Evolutionary conservation across 148 eudicot species (phyloP).

Genomic region (Bassia scoparia): DNA sequence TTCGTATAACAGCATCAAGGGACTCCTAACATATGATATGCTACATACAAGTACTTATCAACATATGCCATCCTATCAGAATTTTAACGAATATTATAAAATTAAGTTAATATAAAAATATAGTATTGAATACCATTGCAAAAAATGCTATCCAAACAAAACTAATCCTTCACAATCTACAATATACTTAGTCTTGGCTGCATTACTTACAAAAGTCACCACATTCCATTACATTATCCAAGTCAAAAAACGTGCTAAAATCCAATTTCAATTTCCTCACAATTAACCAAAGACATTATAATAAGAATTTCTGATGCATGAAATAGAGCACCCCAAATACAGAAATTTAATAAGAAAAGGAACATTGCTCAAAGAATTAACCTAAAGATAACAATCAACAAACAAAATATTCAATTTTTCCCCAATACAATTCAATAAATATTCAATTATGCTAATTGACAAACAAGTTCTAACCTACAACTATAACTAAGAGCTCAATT

Average conservation of each 20-base stretch:
- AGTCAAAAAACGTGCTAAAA: not conserved
- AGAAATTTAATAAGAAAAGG: not conserved
- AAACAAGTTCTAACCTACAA: not conserved
- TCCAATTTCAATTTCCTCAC: no score
- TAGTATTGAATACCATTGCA: not conserved
- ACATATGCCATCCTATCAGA: no score
- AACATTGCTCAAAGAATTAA: not conserved
- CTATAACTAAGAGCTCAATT: slow-evolving; percentile 1
- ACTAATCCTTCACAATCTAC: not conserved
- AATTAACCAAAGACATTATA: not conserved
- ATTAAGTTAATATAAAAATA: not conserved
- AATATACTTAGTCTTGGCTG: not conserved
- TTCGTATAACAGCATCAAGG: not conserved
- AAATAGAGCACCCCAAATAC: no score
- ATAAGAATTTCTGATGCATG: no score
- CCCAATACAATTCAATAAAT: not conserved
- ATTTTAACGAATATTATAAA: not conserved
- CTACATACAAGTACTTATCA: no score
- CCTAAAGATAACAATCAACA: not conserved
- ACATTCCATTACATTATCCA: not conserved
- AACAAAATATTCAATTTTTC: not conserved
- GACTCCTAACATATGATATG: not conserved
- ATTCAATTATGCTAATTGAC: not conserved
- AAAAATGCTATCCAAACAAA: not conserved
- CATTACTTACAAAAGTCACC: not conserved